These are phyloP conservation scores for Heliamphora pulchella DNA, from an alignment of 179 eudicot species.

Conservation along the genomic window DNA sequence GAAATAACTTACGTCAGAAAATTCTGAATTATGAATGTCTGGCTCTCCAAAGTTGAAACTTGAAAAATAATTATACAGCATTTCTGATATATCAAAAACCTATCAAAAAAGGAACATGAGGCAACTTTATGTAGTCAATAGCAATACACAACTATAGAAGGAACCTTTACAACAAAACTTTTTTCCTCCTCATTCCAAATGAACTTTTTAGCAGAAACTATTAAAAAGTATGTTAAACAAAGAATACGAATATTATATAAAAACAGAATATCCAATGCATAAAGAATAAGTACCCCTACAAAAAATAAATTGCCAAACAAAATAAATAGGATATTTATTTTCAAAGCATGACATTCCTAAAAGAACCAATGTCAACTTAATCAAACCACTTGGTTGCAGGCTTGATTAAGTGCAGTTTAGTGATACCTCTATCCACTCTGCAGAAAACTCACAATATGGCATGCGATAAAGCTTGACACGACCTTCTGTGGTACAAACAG, in stretches of 20 bases:
- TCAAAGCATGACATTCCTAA: background rate
- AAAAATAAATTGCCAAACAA: background rate
- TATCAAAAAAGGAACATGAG: constrained; percentile 13
- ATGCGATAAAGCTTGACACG: constrained; percentile 67
- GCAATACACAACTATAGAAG: background rate
- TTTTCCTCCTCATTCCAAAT: background rate
- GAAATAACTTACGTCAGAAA: constrained; percentile 33
- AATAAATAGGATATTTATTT: background rate
- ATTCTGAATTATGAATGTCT: constrained; percentile 22
- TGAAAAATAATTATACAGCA: constrained; percentile 40
- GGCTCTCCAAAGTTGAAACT: constrained; percentile 45
- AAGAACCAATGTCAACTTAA: background rate
- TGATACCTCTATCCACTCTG: constrained; percentile 87
- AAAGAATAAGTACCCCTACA: background rate
- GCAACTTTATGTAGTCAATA: constrained; percentile 4
- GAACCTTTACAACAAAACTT: background rate
- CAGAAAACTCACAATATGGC: constrained; percentile 70
- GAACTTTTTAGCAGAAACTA: too few relatives aligned
- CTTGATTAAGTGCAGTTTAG: background rate
- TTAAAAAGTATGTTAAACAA: background rate
- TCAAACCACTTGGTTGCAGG: background rate
- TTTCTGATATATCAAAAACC: constrained; percentile 67
- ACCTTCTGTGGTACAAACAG: constrained; percentile 82
- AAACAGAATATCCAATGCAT: background rate
- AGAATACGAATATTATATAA: background rate